Base-by-base conservation (phyloP, 768 basidiomycete genomes). In the Clathrus columnatus region DNA sequence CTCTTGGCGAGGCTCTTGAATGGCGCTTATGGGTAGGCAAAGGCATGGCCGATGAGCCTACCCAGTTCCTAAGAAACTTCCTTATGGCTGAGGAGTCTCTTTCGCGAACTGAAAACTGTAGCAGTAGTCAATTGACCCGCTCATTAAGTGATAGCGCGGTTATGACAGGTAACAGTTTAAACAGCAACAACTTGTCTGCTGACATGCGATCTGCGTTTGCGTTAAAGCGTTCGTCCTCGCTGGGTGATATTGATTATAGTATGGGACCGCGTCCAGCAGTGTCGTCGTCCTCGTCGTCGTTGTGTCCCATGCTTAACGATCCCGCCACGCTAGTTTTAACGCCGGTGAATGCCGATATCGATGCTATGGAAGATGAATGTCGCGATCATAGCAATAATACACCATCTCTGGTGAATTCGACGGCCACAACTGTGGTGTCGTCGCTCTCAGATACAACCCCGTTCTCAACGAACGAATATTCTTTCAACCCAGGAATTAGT, bases 11-110 rank as follows among this genome's bases (percentile, higher is more conserved):
- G 65, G 84, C 90, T 7, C 78, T 95, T 18, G 84, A 84, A 58
- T 95, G 90, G 89, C 80, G 88, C n/a, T 80, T 94, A 21, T 93
- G 91, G 90, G 89, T 94, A 41, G 90, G 90, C 54, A 91, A 91
- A 69, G 70, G 58, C 74, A 62, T 70, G 71, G 51, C 64, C 65
- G 64, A 64, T 46, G 63, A 55, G 42, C 54, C 54, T 1, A 47
- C 54, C 28, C 26, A 44, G 20, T 55, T 55, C 54, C 45, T 55
- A 14, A 44, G 54, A 3, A 55, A 48, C 27, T 55, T 55, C 54
- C 46, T 55, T 6, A 43, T 55, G n/a, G 45, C 54, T 6, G 54
- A 55, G 46, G 54, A 55, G 28, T 17, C 7, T 18, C 45, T 48
- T 24, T 36, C n/a, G 36, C 4, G 36, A 36, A 36, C 54, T 2